Evolutionary conservation across 2,329 filamentous ascomycete species (phyloP), one percentile per base, ranked within the genome.

Genomic region (Pyrenochaeta sp.): DNA sequence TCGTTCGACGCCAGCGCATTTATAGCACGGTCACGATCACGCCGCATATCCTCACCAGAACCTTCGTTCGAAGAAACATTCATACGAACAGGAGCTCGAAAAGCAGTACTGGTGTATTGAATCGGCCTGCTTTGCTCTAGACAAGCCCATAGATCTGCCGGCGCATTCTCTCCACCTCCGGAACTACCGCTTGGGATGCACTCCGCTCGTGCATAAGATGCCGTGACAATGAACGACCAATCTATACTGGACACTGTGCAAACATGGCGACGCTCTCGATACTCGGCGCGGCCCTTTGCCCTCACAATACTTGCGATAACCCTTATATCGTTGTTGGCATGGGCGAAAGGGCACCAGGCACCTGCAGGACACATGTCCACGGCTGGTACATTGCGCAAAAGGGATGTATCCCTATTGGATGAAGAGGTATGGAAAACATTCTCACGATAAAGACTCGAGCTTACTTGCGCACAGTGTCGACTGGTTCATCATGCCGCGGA

Each of bases 401-500:
- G 73, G 50, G 64, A 67, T 19, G 15, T 71, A n/a, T 32, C 57
- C 1, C 37, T 69, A 1, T 59, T 69, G 54, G 75, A 78, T 48
- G 73, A 79, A 65, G 79, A 81, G 63, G 75, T 77, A 62, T 5
- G 50, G 13, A 13, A n/a, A 12, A 28, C 4, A 13, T 7, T 19
- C 12, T 15, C 24, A 44, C 19, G 9, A 43, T 46, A 25, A 36
- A 25, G 19, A 22, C 22, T 19, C 51, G 0, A 30, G 37, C 48
- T 49, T 40, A 44, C 13, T 3, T 24, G 34, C 24, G 19, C 27
- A 22, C 61, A 93, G 81, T 99, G 95, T 75, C 89, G 89, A 58
- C 81, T 91, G 34, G 92, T 99, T 54, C 92, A 95, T 77, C 79
- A 86, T 47, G 90, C 88, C 51, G 39, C 40, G 42, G 91, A 99